A percentile compares a stretch with the other conserved stretches of the same genome.
phyloP scores from a whole-genome alignment of 768 basidiomycete genomes.

The Pulveroboletus sp. region DNA sequence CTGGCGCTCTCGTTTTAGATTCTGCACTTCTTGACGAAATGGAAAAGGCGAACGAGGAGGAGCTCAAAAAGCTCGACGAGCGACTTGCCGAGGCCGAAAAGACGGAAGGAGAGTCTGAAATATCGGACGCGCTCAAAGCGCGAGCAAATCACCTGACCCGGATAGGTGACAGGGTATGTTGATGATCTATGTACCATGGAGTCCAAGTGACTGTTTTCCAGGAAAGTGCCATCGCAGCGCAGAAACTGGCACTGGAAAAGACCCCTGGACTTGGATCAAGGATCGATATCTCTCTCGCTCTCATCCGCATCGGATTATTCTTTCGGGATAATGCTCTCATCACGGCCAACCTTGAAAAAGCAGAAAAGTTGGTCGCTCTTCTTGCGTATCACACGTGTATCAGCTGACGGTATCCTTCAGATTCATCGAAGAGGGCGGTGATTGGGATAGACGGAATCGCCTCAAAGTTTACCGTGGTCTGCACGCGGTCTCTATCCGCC shows the following conservation, averaged over 20 bases:
- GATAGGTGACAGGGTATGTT: slow-evolving; percentile 76
- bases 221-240: slow-evolving; percentile 80
- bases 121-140: slow-evolving; percentile 82
- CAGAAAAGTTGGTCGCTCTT: slow-evolving; percentile 62
- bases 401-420: slow-evolving; percentile 35
- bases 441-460: slow-evolving; percentile 96
- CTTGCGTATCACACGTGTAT: neutral
- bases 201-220: slow-evolving; percentile 26
- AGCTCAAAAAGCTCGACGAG: slow-evolving; percentile 73
- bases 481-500: slow-evolving; percentile 82
- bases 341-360: slow-evolving; percentile 67
- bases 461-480: slow-evolving; percentile 94
- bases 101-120: slow-evolving; percentile 91
- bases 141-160: slow-evolving; percentile 82
- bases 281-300: slow-evolving; percentile 89
- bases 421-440: slow-evolving; percentile 91
- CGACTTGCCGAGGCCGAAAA: slow-evolving; percentile 83
- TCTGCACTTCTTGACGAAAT: slow-evolving; percentile 28
- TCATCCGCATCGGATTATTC: slow-evolving; percentile 89
- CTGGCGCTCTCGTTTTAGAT: slow-evolving; percentile 43
- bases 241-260: slow-evolving; percentile 84
- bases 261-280: slow-evolving; percentile 89
- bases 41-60: slow-evolving; percentile 60
- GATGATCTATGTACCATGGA: neutral
- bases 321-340: slow-evolving; percentile 77